These are phyloP conservation scores for Chalciporus pseudorubinellus DNA, from an alignment of 768 basidiomycete genomes.

Conservation along the genomic window DNA sequence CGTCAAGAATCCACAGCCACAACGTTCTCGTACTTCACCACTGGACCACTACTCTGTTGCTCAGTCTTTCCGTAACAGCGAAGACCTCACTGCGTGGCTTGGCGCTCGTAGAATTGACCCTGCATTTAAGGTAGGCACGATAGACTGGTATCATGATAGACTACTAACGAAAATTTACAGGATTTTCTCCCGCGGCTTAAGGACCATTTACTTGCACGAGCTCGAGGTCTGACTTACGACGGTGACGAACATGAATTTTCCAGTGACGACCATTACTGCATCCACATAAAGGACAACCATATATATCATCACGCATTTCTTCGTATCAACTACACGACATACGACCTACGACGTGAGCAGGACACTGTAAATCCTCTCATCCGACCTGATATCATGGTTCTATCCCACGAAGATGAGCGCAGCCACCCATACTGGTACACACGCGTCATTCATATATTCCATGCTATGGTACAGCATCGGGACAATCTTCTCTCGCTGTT, in stretches of 20 bases:
- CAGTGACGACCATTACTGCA: slow-evolving; percentile 14
- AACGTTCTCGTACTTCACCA: too few relatives aligned
- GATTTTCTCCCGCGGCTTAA: too few relatives aligned
- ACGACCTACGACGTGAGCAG: slow-evolving; percentile 27
- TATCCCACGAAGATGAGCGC: slow-evolving; percentile 24
- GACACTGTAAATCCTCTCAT: slow-evolving; percentile 38
- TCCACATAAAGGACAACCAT: slow-evolving; percentile 21
- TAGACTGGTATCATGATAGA: too few relatives aligned
- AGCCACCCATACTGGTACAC: slow-evolving; percentile 41
- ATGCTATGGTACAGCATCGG: slow-evolving; percentile 7
- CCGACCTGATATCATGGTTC: slow-evolving; percentile 37
- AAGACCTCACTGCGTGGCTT: too few relatives aligned
- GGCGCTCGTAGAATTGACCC: too few relatives aligned
- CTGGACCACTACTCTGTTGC: too few relatives aligned
- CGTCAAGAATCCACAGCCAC: too few relatives aligned
- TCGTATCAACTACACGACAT: slow-evolving; percentile 29
- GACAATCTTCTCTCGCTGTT: not conserved
- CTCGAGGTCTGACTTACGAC: too few relatives aligned
- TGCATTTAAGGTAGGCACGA: too few relatives aligned
- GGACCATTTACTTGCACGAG: too few relatives aligned
- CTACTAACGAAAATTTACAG: too few relatives aligned
- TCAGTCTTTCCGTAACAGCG: too few relatives aligned
- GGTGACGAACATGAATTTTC: slow-evolving; percentile 28
- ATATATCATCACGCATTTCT: slow-evolving; percentile 22
- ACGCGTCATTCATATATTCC: slow-evolving; percentile 12